Percentiles rank a stretch among this genome's conserved stretches.
These are phyloP conservation scores for Aspergillus terreus DNA, from an alignment of 2,329 filamentous ascomycete genomes.

Conservation along the genomic window DNA sequence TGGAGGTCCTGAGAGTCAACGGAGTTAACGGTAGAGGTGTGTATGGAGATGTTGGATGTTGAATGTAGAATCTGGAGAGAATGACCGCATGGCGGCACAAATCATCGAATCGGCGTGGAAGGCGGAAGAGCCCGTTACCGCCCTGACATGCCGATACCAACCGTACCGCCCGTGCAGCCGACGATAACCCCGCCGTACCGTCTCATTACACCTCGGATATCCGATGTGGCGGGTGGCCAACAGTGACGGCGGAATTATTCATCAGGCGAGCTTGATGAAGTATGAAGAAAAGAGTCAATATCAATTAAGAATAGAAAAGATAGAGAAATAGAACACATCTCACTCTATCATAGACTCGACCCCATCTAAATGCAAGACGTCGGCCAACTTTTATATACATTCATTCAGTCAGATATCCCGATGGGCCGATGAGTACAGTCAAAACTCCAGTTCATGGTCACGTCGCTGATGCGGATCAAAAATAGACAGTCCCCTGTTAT, in stretches of 20 bases:
- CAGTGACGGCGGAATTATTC: conserved; percentile 7
- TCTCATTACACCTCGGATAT: conserved; percentile 16
- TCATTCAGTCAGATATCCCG: neutral
- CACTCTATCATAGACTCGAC: no score
- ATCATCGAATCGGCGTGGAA: conserved; percentile 10
- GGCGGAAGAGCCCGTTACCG: conserved; percentile 15
- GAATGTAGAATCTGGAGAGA: conserved; percentile 2
- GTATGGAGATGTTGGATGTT: neutral
- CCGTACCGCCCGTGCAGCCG: neutral
- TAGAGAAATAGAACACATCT: no score
- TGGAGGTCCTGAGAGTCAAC: no score
- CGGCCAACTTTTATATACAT: neutral
- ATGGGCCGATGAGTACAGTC: neutral
- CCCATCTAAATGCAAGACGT: neutral
- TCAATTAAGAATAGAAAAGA: no score
- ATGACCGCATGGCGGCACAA: conserved; percentile 17
- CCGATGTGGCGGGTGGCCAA: conserved; percentile 17
- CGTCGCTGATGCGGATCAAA: conserved; percentile 1
- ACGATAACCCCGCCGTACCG: conserved; percentile 12
- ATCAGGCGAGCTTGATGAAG: neutral
- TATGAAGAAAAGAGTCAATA: neutral
- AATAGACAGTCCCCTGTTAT: neutral
- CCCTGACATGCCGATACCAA: conserved; percentile 33
- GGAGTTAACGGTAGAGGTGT: no score
- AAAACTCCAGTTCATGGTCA: neutral